These are phyloP conservation scores for Phaeomoniella chlamydospora DNA, from an alignment of 2,329 filamentous ascomycete species.

Conservation along the genomic window DNA sequence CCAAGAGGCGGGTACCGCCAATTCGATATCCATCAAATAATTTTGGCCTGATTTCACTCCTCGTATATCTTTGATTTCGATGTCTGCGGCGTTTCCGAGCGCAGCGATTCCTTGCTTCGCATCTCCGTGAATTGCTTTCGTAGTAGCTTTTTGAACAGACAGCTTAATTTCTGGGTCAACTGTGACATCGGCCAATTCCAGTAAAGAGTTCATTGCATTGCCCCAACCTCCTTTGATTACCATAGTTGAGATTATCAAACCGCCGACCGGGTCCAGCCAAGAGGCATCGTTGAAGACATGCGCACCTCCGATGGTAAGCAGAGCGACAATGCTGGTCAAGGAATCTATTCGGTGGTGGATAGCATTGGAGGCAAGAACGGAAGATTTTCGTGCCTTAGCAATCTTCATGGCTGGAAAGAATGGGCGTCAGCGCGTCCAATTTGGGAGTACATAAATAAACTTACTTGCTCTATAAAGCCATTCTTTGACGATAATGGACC, in stretches of 20 bases:
- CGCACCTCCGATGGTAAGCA: conserved; percentile 76
- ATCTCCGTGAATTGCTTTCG: conserved; percentile 39
- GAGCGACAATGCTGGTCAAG: conserved; percentile 82
- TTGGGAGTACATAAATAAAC: conserved; percentile 22
- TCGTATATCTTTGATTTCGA: conserved; percentile 64
- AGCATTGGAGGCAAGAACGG: conserved; percentile 88
- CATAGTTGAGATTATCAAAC: conserved; percentile 81
- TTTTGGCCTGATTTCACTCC: conserved; percentile 95
- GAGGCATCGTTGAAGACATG: conserved; percentile 73
- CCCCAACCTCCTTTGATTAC: conserved; percentile 80
- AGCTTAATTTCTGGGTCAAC: conserved; percentile 73
- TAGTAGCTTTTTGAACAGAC: conserved; percentile 53
- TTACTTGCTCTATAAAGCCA: conserved; percentile 94
- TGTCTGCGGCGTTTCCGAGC: conserved; percentile 38
- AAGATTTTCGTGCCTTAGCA: conserved; percentile 83
- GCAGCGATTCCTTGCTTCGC: conserved; percentile 9
- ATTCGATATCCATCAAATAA: conserved; percentile 79
- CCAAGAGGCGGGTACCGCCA: conserved; percentile 66
- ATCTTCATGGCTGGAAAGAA: conserved; percentile 68
- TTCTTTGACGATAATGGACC: conserved; percentile 85
- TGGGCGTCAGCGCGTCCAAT: too few relatives aligned
- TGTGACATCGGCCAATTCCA: conserved; percentile 81
- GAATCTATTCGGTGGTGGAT: conserved; percentile 95
- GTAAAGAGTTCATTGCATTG: conserved; percentile 68
- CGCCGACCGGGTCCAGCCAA: conserved; percentile 90